Base-by-base conservation (phyloP, 75 land plant species). In the Picea glauca region DNA sequence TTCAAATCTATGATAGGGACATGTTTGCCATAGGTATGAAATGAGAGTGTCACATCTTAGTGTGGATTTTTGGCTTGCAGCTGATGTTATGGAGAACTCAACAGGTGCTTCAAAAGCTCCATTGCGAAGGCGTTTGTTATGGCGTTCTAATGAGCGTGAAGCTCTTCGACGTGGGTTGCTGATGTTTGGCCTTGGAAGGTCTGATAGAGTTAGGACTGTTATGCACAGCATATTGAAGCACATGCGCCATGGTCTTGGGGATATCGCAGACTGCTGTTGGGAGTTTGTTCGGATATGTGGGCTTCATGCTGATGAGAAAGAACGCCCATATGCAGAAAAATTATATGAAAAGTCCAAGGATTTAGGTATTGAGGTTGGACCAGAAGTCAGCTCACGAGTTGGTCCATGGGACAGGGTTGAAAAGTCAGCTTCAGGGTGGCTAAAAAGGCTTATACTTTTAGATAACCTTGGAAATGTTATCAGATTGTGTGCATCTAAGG, bases 121-220 rank as follows among this genome's bases (percentile, higher is more conserved):
- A 40, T 62, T 77, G n/a, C 79, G 86, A 11, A 81, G 86, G 72
- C 79, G 83, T 72, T 73, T 81, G 40, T 58, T 40, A 23, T 84
- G 86, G 86, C 74, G 76, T 32, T 46, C 79, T 43, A 84, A 82
- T 82, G 86, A 84, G 43, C 84, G 86, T 13, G 86, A 84, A 61
- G 74, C 80, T 31, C 58, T 84, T 54, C 83, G 86, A 38, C 84
- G 83, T 38, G 86, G 86, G 54, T 72, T 84, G 73, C 58, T 84
- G 59, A 84, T 81, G 83, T 84, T 84, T 81, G 86, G 86, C 31
- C 57, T 84, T 38, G 86, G 86, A 11, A 77, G 86, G 84, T 77
- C 86, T 59, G 80, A 84, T 57, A 84, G 78, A 82, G 84, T 84
- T 61, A 78, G 86, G 73, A 50, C 77, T 73, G 78, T 82, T 66